A percentile compares a stretch with the other conserved stretches of the same genome.
These are phyloP conservation scores for Moesziomyces sp. DNA, from an alignment of 1,284 basidiomycete genomes.

Conservation along the genomic window DNA sequence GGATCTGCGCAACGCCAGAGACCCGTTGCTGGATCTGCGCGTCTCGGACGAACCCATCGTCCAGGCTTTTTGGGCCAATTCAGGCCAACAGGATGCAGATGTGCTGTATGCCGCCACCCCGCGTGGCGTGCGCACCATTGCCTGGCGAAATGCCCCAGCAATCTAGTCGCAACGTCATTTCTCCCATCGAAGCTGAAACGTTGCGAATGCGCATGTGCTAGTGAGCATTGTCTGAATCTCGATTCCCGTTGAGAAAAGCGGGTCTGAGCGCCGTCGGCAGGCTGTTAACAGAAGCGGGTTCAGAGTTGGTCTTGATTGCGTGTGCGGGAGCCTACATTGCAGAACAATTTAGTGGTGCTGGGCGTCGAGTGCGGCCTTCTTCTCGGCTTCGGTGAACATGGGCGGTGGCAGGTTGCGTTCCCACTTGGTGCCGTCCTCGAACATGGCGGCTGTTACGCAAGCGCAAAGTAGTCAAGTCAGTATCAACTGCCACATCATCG, in stretches of 20 bases:
- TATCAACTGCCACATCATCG: neutral
- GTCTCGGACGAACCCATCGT: slow-evolving; percentile 40
- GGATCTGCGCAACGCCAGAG: slow-evolving; percentile 39
- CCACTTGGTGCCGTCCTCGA: slow-evolving; percentile 67
- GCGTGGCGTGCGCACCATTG: slow-evolving; percentile 20
- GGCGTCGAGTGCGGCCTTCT: slow-evolving; percentile 63
- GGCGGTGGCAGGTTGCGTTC: slow-evolving; percentile 60
- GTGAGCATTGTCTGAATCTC: neutral
- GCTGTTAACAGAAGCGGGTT: neutral
- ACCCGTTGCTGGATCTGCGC: slow-evolving; percentile 25
- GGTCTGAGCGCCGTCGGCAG: neutral
- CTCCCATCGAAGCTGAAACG: neutral
- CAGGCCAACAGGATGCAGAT: slow-evolving; percentile 3
- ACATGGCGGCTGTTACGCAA: slow-evolving; percentile 56
- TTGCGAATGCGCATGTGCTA: neutral
- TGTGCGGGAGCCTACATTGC: neutral
- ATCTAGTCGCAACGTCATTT: neutral
- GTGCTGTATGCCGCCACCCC: slow-evolving; percentile 25
- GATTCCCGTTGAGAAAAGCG: neutral
- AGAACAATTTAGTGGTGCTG: slow-evolving; percentile 28
- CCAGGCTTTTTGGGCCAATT: slow-evolving; percentile 33
- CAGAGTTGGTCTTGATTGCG: neutral
- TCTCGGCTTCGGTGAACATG: slow-evolving; percentile 65
- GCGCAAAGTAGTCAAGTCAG: too few species aligned
- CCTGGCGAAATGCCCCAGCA: slow-evolving; percentile 2